Conservation (phyloP, 192 early-diverging fungal genomes). For the Rhizophlyctis rosea region DNA sequence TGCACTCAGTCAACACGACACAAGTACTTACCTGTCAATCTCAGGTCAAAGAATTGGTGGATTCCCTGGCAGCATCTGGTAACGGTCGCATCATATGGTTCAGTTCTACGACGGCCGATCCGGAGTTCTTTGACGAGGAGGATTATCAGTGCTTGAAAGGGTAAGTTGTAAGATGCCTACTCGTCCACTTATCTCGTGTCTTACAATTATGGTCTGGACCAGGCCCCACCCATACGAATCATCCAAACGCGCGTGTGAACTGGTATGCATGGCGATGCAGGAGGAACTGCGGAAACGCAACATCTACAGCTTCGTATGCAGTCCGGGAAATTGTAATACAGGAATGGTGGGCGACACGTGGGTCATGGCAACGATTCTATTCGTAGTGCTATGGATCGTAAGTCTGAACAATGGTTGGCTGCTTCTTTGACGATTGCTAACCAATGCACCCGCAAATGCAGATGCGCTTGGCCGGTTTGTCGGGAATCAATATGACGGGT, state of each 20-base stretch:
- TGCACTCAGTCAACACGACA: not conserved
- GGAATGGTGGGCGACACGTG: constrained; percentile 25
- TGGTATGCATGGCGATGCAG: constrained; percentile 31
- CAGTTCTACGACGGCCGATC: constrained; percentile 39
- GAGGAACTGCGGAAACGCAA: constrained; percentile 16
- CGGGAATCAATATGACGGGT: constrained; percentile 40
- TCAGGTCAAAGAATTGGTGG: constrained; percentile 27
- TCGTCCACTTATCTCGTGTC: not conserved
- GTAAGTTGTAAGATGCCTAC: constrained; percentile 9
- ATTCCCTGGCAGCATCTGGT: not conserved
- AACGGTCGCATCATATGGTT: constrained; percentile 40
- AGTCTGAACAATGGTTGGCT: not conserved
- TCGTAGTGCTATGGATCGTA: constrained; percentile 27
- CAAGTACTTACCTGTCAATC: not conserved
- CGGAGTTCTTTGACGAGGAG: constrained; percentile 28
- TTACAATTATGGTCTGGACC: not conserved
- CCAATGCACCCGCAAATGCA: too few species aligned
- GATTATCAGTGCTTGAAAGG: constrained; percentile 47
- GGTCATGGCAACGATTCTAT: constrained; percentile 10
- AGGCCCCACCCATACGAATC: constrained; percentile 47
- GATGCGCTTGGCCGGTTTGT: constrained; percentile 38
- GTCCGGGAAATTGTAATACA: constrained; percentile 41
- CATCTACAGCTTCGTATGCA: constrained; percentile 32
- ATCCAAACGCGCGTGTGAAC: constrained; percentile 46
- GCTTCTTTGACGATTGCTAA: not conserved